Evolutionary conservation across 2,329 filamentous ascomycete genomes (phyloP).

Genomic region (Lasiodiplodia citricola): DNA sequence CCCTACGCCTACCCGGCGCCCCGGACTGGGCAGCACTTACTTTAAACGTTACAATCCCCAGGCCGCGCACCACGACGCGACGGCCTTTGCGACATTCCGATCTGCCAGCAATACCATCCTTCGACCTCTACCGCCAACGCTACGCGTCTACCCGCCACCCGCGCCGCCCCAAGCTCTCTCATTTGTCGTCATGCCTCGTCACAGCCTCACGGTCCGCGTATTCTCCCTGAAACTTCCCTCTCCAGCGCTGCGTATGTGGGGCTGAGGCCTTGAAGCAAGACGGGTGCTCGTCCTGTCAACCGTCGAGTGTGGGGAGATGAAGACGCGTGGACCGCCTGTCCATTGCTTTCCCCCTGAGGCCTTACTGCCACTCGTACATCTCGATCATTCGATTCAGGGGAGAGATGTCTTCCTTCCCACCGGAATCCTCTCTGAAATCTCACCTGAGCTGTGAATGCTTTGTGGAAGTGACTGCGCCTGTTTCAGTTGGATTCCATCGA

Average conservation of each 20-base stretch:
- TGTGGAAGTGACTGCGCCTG: neutral
- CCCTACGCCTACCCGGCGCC: slow-evolving; percentile 15
- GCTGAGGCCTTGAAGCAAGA: slow-evolving; percentile 23
- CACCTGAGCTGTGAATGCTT: neutral
- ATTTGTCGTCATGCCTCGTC: neutral
- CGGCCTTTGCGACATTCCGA: slow-evolving; percentile 20
- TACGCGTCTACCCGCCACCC: slow-evolving; percentile 6
- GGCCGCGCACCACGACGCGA: slow-evolving; percentile 17
- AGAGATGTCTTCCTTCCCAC: too few relatives aligned
- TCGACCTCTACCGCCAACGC: too few relatives aligned
- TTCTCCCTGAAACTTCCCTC: slow-evolving; percentile 22
- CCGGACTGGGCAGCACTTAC: slow-evolving; percentile 1
- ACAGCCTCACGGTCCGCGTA: slow-evolving; percentile 10
- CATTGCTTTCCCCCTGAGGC: neutral
- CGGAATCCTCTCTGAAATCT: neutral
- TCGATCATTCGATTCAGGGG: neutral
- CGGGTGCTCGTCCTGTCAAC: slow-evolving; percentile 1
- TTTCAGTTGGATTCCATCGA: neutral
- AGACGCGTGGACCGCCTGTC: slow-evolving; percentile 12
- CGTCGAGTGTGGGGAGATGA: slow-evolving; percentile 10
- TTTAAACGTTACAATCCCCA: slow-evolving; percentile 9
- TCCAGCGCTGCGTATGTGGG: slow-evolving; percentile 23
- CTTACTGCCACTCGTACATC: neutral
- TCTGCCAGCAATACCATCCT: neutral
- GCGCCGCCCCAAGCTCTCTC: neutral